phyloP scores from a whole-genome alignment of 2,329 filamentous ascomycete genomes.

The Allantophomopsis lycopodina region DNA sequence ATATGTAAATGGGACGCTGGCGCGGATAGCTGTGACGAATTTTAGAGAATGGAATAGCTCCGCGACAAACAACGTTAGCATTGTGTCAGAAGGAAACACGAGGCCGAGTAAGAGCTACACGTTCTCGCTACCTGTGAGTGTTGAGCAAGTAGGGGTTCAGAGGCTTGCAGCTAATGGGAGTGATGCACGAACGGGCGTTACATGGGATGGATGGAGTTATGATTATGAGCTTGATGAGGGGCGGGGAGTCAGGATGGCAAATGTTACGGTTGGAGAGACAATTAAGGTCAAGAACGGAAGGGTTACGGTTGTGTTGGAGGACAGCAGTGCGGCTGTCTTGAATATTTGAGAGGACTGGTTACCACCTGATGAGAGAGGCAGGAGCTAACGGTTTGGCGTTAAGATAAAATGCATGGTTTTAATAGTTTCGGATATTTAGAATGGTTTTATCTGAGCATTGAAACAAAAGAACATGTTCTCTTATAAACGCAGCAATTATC shows the following conservation, averaged over 20 bases:
- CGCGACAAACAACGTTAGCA: slow-evolving; percentile 7
- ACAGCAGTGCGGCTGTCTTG: slow-evolving; percentile 23
- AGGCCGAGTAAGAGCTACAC: slow-evolving; percentile 24
- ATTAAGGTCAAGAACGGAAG: slow-evolving; percentile 20
- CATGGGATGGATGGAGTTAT: slow-evolving; percentile 47
- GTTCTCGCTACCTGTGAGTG: slow-evolving; percentile 20
- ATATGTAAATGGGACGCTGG: slow-evolving; percentile 29
- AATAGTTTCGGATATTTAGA: too few species aligned
- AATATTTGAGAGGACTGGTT: slow-evolving; percentile 1
- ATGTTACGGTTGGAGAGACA: slow-evolving; percentile 39
- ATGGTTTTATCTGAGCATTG: too few species aligned
- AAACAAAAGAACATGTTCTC: too few species aligned
- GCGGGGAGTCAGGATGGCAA: slow-evolving; percentile 34
- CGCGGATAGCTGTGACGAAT: slow-evolving; percentile 40
- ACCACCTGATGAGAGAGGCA: too few species aligned
- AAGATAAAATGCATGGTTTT: too few species aligned
- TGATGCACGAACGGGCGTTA: slow-evolving; percentile 46
- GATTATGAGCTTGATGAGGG: slow-evolving; percentile 43
- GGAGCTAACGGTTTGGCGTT: too few species aligned
- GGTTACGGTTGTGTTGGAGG: slow-evolving; percentile 23
- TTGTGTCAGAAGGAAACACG: slow-evolving; percentile 8
- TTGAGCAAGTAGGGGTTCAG: slow-evolving; percentile 23
- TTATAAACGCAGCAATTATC: too few species aligned
- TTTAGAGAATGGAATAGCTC: slow-evolving; percentile 46
- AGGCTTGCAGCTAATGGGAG: slow-evolving; percentile 46